Percentiles rank a stretch among this genome's conserved stretches.
Evolutionary conservation across 1,284 basidiomycete genomes (phyloP).

Genomic region (Omphalotus olearius): DNA sequence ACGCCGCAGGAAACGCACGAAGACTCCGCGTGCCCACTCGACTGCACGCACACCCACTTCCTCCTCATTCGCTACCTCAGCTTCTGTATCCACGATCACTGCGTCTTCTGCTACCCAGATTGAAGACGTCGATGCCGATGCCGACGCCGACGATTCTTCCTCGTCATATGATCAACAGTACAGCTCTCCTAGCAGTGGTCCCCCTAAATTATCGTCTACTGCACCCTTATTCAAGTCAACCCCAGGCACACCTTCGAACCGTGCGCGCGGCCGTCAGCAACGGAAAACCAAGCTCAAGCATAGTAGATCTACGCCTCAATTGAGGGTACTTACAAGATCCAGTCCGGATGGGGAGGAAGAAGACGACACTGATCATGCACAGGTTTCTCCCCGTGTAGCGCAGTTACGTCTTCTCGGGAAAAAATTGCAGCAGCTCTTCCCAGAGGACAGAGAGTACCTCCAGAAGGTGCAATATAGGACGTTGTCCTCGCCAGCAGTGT

Average conservation of each 20-base stretch:
- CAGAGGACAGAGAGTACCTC: slow-evolving; percentile 21
- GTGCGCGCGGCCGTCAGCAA: slow-evolving; percentile 12
- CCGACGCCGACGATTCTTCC: slow-evolving; percentile 24
- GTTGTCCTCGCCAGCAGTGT: slow-evolving; percentile 3
- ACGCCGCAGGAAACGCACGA: slow-evolving; percentile 43
- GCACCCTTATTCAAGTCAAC: slow-evolving; percentile 15
- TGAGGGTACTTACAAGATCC: slow-evolving; percentile 2
- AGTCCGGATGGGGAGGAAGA: slow-evolving; percentile 6
- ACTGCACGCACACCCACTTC: slow-evolving; percentile 19
- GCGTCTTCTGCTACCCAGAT: slow-evolving; percentile 1
- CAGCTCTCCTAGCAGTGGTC: slow-evolving; percentile 12
- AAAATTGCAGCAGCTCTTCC: slow-evolving; percentile 23
- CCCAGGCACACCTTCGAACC: slow-evolving; percentile 19
- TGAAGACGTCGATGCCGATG: slow-evolving; percentile 14
- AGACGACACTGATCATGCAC: slow-evolving; percentile 1
- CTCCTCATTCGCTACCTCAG: slow-evolving; percentile 19
- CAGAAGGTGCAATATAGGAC: slow-evolving; percentile 11
- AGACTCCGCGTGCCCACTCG: slow-evolving; percentile 24
- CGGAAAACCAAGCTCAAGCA: slow-evolving; percentile 19
- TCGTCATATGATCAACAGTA: slow-evolving; percentile 22
- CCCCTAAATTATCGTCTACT: neutral
- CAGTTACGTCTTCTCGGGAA: slow-evolving; percentile 18
- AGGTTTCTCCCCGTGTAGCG: slow-evolving; percentile 13
- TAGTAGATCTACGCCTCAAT: slow-evolving; percentile 16
- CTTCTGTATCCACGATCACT: slow-evolving; percentile 14